Evolutionary conservation across 768 basidiomycete species (phyloP), one percentile per base, ranked within the genome.

Genomic region (Lactifluus rugatus): DNA sequence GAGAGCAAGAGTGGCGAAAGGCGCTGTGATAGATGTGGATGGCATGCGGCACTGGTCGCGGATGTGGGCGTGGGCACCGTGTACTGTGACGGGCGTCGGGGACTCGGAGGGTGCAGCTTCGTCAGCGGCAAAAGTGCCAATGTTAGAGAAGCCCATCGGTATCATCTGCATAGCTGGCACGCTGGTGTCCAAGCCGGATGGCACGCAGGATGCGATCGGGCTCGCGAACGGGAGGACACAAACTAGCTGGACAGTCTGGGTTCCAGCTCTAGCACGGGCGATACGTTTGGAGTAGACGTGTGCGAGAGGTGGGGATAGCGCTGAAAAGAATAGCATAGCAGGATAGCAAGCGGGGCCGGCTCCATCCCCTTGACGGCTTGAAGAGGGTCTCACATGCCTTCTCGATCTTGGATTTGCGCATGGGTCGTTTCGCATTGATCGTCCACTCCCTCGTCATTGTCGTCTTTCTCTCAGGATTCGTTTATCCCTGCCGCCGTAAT

Each of bases 1-100:
- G 58, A 50, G 16, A 54, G 23, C 19, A 53, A 59, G 42, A 59
- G 52, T 21, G 58, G 58, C 13, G 58, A n/a, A 59, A 11, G 39
- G 58, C 36, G 58, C 52, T 2, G 34, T 39, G 41, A 55, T 48
- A 7, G 52, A 49, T 13, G 53, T 52, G 32, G 58, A 59, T 5
- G 54, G 36, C 19, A 53, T 54, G 42, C 58, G 48, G 42, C 54
- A 54, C 11, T 26, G 48, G 11, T 16, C 58, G 58, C 13, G 53
- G 11, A 37, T 28, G 52, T 10, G 48, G 58, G 26, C 37, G 41
- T 13, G 42, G 52, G 16, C 46, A 52, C 21, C 32, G 41, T 32
- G 52, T 14, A 32, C 37, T 10, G 25, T 25, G 21, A 23, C 23
- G 32, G 53, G 44, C 23, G 17, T 25, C 32, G 23, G 21, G 14